Percentiles rank a stretch among this genome's conserved stretches.
Evolutionary conservation across 2,329 filamentous ascomycete species (phyloP).

Genomic region (Pestalotiopsis sp.): DNA sequence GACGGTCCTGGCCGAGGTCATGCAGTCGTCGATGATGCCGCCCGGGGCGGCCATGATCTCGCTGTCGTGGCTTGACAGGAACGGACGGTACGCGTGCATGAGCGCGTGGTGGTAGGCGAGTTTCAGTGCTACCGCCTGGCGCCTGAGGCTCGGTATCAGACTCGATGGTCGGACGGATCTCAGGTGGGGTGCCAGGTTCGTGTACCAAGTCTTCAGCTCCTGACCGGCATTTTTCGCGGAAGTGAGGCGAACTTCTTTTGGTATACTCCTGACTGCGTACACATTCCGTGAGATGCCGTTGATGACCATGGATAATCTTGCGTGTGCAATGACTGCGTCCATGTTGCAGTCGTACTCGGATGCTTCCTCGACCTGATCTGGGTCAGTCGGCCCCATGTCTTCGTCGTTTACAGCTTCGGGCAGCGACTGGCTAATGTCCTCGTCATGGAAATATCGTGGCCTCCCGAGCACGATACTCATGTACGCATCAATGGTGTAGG

Average conservation of each 20-base stretch:
- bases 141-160: neutral
- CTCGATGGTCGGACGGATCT: neutral
- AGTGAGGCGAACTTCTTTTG: neutral
- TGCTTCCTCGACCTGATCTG: neutral
- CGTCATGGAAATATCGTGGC: constrained; percentile 63
- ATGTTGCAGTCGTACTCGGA: neutral
- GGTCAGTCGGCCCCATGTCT: neutral
- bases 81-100: neutral
- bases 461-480: constrained; percentile 64
- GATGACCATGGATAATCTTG: neutral
- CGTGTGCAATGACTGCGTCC: neutral
- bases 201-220: neutral
- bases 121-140: neutral
- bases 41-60: neutral
- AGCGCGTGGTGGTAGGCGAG: neutral
- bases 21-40: neutral
- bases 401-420: neutral
- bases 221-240: neutral
- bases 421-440: constrained; percentile 56
- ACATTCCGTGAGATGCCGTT: neutral
- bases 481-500: constrained; percentile 67
- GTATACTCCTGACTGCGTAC: neutral
- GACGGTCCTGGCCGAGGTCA: neutral
- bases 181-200: neutral
- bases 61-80: neutral